A percentile compares a stretch with the other conserved stretches of the same genome.
phyloP scores from a whole-genome alignment of 257 asterid genomes.

The Lycium ferocissimum region DNA sequence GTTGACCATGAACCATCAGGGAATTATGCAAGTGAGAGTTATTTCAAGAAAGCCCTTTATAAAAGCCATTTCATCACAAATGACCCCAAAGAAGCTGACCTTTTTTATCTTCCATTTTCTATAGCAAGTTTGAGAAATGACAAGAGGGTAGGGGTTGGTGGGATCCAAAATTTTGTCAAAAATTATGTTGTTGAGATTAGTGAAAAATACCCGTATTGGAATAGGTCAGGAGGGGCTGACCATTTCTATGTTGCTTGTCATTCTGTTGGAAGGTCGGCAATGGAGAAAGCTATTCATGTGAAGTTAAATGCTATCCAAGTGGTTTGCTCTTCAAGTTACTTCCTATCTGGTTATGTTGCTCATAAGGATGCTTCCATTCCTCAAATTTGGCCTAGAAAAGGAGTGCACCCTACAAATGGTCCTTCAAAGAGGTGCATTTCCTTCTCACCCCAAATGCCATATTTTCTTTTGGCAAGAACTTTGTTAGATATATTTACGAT shows the following conservation, averaged over 20 bases:
- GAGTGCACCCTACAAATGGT: conserved; percentile 41
- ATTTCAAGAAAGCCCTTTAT: conserved; percentile 75
- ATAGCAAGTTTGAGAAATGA: conserved; percentile 77
- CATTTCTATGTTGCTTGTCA: conserved; percentile 93
- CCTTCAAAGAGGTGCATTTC: conserved; percentile 59
- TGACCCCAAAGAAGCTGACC: conserved; percentile 72
- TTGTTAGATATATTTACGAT: not conserved
- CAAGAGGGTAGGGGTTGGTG: conserved; percentile 70
- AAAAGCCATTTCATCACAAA: conserved; percentile 70
- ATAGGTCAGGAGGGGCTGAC: conserved; percentile 80
- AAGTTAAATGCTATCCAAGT: conserved; percentile 80
- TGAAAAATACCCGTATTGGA: conserved; percentile 71
- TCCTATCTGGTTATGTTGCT: conserved; percentile 67
- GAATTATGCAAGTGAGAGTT: conserved; percentile 93
- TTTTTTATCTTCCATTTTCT: conserved; percentile 88
- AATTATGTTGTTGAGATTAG: conserved; percentile 57
- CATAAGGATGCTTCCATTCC: conserved; percentile 93
- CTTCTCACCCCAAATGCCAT: not conserved
- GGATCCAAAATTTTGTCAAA: conserved; percentile 60
- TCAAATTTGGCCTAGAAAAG: conserved; percentile 91
- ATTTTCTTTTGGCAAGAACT: not conserved
- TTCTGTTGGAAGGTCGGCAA: conserved; percentile 79
- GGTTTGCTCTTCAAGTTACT: conserved; percentile 93
- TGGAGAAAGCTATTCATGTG: conserved; percentile 69
- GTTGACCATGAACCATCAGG: conserved; percentile 57